Percentiles rank a stretch among this genome's conserved stretches.
These are phyloP conservation scores for Beta macrorhiza DNA, from an alignment of 179 eudicot genomes.

Conservation along the genomic window DNA sequence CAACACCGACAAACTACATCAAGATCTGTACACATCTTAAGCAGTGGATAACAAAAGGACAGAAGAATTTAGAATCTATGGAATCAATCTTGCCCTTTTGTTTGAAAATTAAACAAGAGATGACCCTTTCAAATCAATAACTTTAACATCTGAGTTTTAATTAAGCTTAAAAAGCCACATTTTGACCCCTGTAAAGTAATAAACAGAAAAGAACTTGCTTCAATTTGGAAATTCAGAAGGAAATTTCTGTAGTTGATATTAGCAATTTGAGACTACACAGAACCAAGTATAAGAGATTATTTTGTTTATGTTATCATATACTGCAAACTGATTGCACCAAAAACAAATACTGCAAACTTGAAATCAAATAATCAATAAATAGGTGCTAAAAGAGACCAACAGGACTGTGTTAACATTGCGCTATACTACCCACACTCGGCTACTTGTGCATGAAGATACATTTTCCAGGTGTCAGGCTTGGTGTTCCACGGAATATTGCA, in stretches of 20 bases:
- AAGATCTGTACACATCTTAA: background rate
- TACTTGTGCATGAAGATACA: background rate
- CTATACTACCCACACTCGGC: background rate
- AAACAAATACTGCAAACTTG: background rate
- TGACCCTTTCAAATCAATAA: background rate
- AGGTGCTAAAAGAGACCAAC: background rate
- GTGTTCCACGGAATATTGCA: background rate
- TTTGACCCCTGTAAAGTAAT: no score
- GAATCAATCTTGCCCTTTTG: background rate
- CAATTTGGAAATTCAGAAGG: background rate
- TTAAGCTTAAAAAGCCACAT: background rate
- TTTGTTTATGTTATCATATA: background rate
- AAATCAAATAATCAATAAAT: background rate
- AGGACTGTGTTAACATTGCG: background rate
- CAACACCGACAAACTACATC: slow-evolving; percentile 14
- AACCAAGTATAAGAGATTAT: background rate
- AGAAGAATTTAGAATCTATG: background rate
- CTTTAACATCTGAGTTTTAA: background rate
- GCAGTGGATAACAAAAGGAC: background rate
- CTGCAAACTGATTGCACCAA: background rate
- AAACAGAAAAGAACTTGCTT: background rate
- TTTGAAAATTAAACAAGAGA: background rate
- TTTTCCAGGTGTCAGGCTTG: no score
- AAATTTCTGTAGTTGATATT: background rate
- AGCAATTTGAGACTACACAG: background rate